These are phyloP conservation scores for Sporobolus alterniflorus DNA, from an alignment of 202 grass and related monocot genomes.

Conservation along the genomic window DNA sequence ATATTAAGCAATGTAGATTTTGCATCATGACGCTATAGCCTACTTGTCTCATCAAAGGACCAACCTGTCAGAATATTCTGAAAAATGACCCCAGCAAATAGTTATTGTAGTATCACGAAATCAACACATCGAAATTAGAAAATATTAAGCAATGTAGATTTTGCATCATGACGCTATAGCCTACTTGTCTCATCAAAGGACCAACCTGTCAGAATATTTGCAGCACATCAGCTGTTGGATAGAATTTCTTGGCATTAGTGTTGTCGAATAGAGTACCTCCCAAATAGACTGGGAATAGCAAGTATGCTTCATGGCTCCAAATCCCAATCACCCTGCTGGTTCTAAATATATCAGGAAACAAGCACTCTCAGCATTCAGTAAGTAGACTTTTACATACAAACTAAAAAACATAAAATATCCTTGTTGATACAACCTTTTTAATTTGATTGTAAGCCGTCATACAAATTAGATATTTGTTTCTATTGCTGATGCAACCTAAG, in stretches of 20 bases:
- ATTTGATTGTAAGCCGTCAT: constrained; percentile 4
- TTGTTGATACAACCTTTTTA: not conserved
- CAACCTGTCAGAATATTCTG: constrained; percentile 85
- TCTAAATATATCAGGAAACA: constrained; percentile 61
- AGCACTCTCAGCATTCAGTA: constrained; percentile 18
- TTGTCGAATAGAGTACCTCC: constrained; percentile 95
- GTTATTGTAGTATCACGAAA: not conserved
- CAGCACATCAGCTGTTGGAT: constrained; percentile 64
- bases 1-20: not conserved
- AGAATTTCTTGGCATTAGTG: constrained; percentile 75
- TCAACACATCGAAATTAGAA: not conserved
- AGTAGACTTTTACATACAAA: not conserved
- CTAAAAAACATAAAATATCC: not conserved
- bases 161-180: not conserved
- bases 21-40: not conserved
- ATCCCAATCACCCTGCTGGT: constrained; percentile 74
- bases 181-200: constrained; percentile 10
- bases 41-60: constrained; percentile 13
- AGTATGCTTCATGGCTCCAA: constrained; percentile 96
- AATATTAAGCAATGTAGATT: not conserved
- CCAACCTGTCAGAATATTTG: constrained; percentile 85
- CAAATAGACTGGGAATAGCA: constrained; percentile 91
- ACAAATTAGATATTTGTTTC: not conserved
- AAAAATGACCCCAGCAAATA: not conserved
- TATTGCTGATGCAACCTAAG: too few species aligned